These are phyloP conservation scores for Gaertneriomyces sp. DNA, from an alignment of 192 early-diverging fungal genomes.

Conservation along the genomic window DNA sequence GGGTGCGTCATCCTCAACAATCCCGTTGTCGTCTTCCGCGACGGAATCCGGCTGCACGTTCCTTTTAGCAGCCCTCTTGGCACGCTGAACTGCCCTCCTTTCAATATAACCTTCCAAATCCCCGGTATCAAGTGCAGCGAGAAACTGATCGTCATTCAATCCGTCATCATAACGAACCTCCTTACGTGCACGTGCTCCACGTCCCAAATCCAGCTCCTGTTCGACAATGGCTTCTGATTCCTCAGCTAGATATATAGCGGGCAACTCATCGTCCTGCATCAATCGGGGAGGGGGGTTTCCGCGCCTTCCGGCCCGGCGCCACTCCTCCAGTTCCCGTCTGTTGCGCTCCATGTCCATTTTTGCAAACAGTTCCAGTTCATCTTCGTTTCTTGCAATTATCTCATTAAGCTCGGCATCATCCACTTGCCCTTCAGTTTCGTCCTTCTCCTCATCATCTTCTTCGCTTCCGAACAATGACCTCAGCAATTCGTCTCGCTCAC, in stretches of 20 bases:
- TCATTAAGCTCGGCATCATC: slow-evolving; percentile 91
- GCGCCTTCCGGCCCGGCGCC: slow-evolving; percentile 52
- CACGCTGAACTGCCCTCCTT: slow-evolving; percentile 30
- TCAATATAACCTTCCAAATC: slow-evolving; percentile 41
- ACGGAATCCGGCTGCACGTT: slow-evolving; percentile 49
- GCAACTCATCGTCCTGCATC: slow-evolving; percentile 82
- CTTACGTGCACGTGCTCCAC: slow-evolving; percentile 69
- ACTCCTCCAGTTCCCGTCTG: slow-evolving; percentile 48
- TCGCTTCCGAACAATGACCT: slow-evolving; percentile 77
- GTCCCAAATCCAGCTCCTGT: slow-evolving; percentile 58
- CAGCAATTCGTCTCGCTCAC: slow-evolving; percentile 89
- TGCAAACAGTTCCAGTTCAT: slow-evolving; percentile 71
- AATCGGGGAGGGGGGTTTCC: slow-evolving; percentile 70
- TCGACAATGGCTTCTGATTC: slow-evolving; percentile 42
- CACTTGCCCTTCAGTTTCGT: slow-evolving; percentile 66
- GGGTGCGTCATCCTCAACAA: slow-evolving; percentile 56
- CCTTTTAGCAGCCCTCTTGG: slow-evolving; percentile 57
- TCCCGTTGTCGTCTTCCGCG: slow-evolving; percentile 29
- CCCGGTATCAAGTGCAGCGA: slow-evolving; percentile 57
- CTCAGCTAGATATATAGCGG: slow-evolving; percentile 71
- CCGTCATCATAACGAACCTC: slow-evolving; percentile 88
- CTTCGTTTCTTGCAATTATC: slow-evolving; percentile 81
- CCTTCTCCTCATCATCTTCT: slow-evolving; percentile 68
- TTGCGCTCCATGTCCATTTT: slow-evolving; percentile 72
- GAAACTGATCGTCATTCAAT: slow-evolving; percentile 89